phyloP scores from a whole-genome alignment of 148 eudicot species.

The Camellia lanceoleosa region DNA sequence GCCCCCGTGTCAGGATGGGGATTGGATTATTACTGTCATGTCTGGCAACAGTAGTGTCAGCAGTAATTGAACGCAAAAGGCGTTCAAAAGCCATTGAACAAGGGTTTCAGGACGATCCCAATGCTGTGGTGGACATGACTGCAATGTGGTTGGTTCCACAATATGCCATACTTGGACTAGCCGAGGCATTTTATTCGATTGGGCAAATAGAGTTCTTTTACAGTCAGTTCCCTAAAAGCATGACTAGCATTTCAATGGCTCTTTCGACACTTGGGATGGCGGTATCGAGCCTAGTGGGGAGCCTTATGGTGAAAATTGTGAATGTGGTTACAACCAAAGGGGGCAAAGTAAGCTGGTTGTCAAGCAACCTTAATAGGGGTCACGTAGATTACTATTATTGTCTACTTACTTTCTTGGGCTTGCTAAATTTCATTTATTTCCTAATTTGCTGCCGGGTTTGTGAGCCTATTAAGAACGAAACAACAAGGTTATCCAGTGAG shows the following conservation, averaged over 20 bases:
- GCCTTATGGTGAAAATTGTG: conserved; percentile 19
- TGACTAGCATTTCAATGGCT: conserved; percentile 25
- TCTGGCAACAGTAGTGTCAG: conserved; percentile 16
- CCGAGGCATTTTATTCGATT: conserved; percentile 28
- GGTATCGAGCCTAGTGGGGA: conserved; percentile 19
- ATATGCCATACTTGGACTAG: conserved; percentile 30
- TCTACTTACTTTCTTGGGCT: conserved; percentile 18
- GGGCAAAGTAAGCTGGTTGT: conserved; percentile 28
- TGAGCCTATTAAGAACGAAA: conserved; percentile 6
- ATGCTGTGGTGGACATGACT: conserved; percentile 36
- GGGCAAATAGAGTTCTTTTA: conserved; percentile 30
- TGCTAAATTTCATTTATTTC: conserved; percentile 18
- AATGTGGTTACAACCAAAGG: conserved; percentile 11
- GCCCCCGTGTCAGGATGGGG: conserved; percentile 18
- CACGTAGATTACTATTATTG: conserved; percentile 29
- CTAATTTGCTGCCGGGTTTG: conserved; percentile 18
- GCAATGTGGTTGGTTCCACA: conserved; percentile 51
- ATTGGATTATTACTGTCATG: conserved; percentile 12
- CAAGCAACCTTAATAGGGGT: conserved; percentile 28
- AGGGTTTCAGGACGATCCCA: conserved; percentile 27
- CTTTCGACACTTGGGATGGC: conserved; percentile 18
- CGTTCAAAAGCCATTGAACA: conserved; percentile 17
- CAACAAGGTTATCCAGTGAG: not conserved
- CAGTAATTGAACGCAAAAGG: conserved; percentile 22
- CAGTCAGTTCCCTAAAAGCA: conserved; percentile 25